Evolutionary conservation across 2,329 filamentous ascomycete genomes (phyloP).

Genomic region (Phialemoniopsis sp.): DNA sequence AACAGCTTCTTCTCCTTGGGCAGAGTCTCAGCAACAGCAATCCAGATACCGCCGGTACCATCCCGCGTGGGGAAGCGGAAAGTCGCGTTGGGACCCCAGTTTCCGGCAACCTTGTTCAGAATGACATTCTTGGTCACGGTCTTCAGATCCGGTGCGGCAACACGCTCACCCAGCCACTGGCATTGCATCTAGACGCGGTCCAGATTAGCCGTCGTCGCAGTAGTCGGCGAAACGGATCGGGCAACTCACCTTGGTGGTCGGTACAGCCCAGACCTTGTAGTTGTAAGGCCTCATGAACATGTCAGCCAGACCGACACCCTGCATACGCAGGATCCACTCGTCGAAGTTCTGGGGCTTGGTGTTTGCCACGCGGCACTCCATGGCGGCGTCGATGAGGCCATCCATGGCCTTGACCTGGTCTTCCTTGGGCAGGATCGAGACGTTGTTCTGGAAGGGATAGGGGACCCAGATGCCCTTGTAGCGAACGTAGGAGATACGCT

Average conservation of each 20-base stretch:
- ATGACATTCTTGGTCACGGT: slow-evolving; percentile 90
- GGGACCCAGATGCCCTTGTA: slow-evolving; percentile 97
- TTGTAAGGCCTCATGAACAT: slow-evolving; percentile 99
- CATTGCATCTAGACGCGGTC: slow-evolving; percentile 80
- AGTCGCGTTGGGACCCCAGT: slow-evolving; percentile 97
- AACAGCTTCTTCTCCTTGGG: slow-evolving; percentile 90
- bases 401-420: slow-evolving; percentile 94
- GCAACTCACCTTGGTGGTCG: slow-evolving; percentile 79
- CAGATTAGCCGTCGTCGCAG: not conserved
- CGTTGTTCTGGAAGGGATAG: slow-evolving; percentile 99
- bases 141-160: slow-evolving; percentile 95
- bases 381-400: slow-evolving; percentile 89
- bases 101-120: slow-evolving; percentile 90
- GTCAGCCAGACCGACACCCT: slow-evolving; percentile 84
- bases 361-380: slow-evolving; percentile 81
- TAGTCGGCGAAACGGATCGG: not conserved
- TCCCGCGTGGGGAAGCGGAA: slow-evolving; percentile 97
- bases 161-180: slow-evolving; percentile 96
- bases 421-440: slow-evolving; percentile 95
- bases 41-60: slow-evolving; percentile 98
- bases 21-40: slow-evolving; percentile 88
- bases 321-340: slow-evolving; percentile 95
- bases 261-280: slow-evolving; percentile 99
- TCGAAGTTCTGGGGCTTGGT: slow-evolving; percentile 96
- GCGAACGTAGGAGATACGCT: slow-evolving; percentile 98